Percentiles rank a stretch among this genome's conserved stretches.
Conservation (phyloP, 345 rosid species). For the Populus pruinosa region DNA sequence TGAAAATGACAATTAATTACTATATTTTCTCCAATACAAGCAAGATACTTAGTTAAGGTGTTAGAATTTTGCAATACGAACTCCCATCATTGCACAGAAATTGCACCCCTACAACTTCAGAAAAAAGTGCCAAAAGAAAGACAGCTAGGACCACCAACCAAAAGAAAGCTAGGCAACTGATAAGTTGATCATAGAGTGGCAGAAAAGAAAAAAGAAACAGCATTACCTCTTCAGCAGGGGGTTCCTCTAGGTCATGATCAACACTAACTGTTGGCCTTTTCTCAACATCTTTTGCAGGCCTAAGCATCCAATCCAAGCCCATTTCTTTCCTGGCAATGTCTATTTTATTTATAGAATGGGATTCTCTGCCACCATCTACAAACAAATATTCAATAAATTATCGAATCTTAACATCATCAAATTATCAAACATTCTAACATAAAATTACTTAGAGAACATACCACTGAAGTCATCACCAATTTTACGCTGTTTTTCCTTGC, state of each 20-base stretch:
- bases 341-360: conserved; percentile 24
- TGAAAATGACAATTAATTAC: background rate
- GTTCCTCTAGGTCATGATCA: conserved; percentile 40
- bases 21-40: background rate
- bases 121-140: background rate
- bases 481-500: conserved; percentile 15
- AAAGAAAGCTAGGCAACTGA: background rate
- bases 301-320: conserved; percentile 91
- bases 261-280: conserved; percentile 29
- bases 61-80: background rate
- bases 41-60: background rate
- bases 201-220: background rate
- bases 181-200: background rate
- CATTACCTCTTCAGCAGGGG: conserved; percentile 51
- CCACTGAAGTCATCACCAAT: conserved; percentile 15
- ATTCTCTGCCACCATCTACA: conserved; percentile 27
- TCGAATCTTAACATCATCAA: background rate
- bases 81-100: background rate
- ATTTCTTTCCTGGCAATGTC: conserved; percentile 60
- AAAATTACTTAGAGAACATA: conserved; percentile 4
- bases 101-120: background rate
- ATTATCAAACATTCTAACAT: background rate
- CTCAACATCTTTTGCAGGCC: conserved; percentile 46
- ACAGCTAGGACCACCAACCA: conserved; percentile 1
- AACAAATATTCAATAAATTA: background rate